Evolutionary conservation across 176 grass and related monocot species (phyloP).

Genomic region (Ananas comosus): DNA sequence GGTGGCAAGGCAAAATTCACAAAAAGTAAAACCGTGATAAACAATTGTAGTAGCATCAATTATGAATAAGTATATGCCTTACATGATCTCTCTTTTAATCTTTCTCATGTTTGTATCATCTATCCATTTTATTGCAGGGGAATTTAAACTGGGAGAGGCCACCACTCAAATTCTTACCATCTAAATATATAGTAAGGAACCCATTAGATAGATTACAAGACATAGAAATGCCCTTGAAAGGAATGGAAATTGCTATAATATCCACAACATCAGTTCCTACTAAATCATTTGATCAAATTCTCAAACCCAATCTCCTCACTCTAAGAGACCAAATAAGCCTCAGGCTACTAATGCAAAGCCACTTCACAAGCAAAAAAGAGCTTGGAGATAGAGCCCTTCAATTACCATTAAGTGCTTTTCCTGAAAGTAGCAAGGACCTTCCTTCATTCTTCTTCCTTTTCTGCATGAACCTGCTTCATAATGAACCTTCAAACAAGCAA

Average conservation of each 20-base stretch:
- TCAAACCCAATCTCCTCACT: slow-evolving; percentile 17
- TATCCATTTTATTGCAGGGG: slow-evolving; percentile 26
- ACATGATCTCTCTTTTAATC: neutral
- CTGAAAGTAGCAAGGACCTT: slow-evolving; percentile 22
- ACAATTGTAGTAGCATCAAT: neutral
- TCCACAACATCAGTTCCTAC: neutral
- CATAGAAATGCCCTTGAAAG: slow-evolving; percentile 52
- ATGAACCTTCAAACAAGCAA: slow-evolving; percentile 2
- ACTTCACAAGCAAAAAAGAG: neutral
- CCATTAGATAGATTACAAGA: slow-evolving; percentile 20
- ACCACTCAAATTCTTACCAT: slow-evolving; percentile 12
- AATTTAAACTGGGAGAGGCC: slow-evolving; percentile 52
- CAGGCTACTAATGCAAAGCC: slow-evolving; percentile 26
- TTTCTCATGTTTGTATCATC: neutral
- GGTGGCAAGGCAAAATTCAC: too few species aligned
- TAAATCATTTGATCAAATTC: neutral
- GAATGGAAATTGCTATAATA: slow-evolving; percentile 54
- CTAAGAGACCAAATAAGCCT: slow-evolving; percentile 51
- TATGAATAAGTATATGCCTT: neutral
- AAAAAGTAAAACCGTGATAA: too few species aligned
- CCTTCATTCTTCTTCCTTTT: slow-evolving; percentile 57
- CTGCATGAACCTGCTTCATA: slow-evolving; percentile 41
- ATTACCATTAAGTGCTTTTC: neutral
- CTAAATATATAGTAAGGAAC: neutral
- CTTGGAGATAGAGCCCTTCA: neutral